Conservation (phyloP, 2,329 filamentous ascomycete species). For the Pseudogymnoascus destructans region DNA sequence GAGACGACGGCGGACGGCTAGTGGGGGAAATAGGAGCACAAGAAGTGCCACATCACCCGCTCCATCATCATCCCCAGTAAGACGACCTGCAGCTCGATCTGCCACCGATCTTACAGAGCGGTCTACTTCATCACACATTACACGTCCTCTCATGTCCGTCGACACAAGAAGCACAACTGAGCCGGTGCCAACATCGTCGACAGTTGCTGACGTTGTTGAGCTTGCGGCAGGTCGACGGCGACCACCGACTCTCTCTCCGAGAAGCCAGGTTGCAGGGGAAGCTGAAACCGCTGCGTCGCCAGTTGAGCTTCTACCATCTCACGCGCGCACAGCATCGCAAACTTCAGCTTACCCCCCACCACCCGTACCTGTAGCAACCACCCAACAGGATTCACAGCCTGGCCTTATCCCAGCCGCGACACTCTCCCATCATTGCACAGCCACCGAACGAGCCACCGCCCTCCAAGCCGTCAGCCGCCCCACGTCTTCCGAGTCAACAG, state of each 20-base stretch:
- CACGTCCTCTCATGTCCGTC: slow-evolving; percentile 16
- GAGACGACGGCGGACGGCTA: slow-evolving; percentile 39
- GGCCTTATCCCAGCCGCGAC: neutral
- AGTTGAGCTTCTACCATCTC: neutral
- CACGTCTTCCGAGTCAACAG: slow-evolving; percentile 22
- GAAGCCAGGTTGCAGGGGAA: neutral
- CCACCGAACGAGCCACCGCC: slow-evolving; percentile 20
- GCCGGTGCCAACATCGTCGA: neutral
- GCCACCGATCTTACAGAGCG: slow-evolving; percentile 48
- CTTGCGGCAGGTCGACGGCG: neutral
- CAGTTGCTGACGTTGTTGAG: neutral
- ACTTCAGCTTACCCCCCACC: neutral
- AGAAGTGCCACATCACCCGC: slow-evolving; percentile 41
- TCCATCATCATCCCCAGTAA: slow-evolving; percentile 29
- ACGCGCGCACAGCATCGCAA: neutral
- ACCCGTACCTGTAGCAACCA: slow-evolving; percentile 18
- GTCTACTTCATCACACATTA: slow-evolving; percentile 21
- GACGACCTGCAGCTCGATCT: slow-evolving; percentile 44
- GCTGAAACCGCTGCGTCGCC: neutral
- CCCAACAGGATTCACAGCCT: slow-evolving; percentile 21
- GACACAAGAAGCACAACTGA: slow-evolving; percentile 17
- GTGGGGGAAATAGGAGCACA: slow-evolving; percentile 28
- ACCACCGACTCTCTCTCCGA: neutral
- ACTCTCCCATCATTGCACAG: slow-evolving; percentile 12
- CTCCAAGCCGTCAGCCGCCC: slow-evolving; percentile 23